phyloP scores from a whole-genome alignment of 2,329 filamentous ascomycete genomes.

The Chaetomiaceae sp. region DNA sequence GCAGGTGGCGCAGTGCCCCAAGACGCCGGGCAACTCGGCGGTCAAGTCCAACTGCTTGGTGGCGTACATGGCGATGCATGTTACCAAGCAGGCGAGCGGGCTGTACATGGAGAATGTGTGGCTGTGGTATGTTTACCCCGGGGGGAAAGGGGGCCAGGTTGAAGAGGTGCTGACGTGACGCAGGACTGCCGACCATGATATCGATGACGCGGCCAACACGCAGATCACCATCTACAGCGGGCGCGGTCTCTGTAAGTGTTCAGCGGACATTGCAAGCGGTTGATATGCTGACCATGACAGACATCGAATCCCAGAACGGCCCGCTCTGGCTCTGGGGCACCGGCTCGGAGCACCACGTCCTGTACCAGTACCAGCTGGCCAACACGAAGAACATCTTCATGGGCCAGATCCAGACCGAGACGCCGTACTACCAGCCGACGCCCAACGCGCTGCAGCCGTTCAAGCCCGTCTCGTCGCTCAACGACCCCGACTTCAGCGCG shows the following conservation, averaged over 20 bases:
- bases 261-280: too few relatives aligned
- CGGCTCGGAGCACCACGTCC: conserved; percentile 58
- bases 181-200: conserved; percentile 33
- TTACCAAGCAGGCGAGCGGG: conserved; percentile 34
- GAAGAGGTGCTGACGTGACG: neutral
- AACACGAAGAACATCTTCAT: conserved; percentile 58
- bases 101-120: conserved; percentile 47
- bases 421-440: conserved; percentile 63
- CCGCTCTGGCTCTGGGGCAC: conserved; percentile 61
- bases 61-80: conserved; percentile 39
- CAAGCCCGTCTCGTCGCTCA: conserved; percentile 35
- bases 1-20: conserved; percentile 62
- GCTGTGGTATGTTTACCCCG: conserved; percentile 38
- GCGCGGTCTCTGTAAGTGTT: conserved; percentile 38
- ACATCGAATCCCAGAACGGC: conserved; percentile 43
- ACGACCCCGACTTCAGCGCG: conserved; percentile 50
- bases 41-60: conserved; percentile 33
- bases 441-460: conserved; percentile 58
- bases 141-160: neutral
- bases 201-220: conserved; percentile 36
- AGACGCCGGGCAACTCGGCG: conserved; percentile 37
- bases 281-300: conserved; percentile 6
- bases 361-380: conserved; percentile 64
- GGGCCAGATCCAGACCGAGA: conserved; percentile 64
- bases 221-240: conserved; percentile 49